Base-by-base conservation (phyloP, 2,329 filamentous ascomycete species). In the Colletotrichum sp. region DNA sequence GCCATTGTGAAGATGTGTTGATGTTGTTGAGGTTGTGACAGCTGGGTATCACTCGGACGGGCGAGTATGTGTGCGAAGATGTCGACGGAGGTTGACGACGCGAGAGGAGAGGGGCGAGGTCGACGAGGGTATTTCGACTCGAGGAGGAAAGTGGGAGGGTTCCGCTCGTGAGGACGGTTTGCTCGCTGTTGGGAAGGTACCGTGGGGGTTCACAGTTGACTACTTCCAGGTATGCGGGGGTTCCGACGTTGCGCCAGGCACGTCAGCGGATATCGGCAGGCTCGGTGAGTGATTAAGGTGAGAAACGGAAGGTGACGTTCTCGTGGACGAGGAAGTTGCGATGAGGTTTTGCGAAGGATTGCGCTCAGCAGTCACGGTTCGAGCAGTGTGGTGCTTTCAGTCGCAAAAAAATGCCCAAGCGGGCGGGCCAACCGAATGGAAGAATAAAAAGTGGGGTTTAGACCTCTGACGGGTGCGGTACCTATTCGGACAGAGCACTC, bases 181-280 rank as follows among this genome's bases (percentile, higher is more conserved):
- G 59, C 64, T 76, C 73, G 64, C 64, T 63, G 77, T 72, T 76
- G 78, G 75, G 70, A 72, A 77, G 77, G 72, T 78, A 78, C 77
- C 76, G 69, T 79, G 78, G 75, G 82, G 78, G 82, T 78, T 81
- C 27, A 79, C 72, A 52, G 44, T 5, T 63, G 30, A 13, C 82
- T 81, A 80, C 79, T 82, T 79, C 75, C 69, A 63, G 52, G 32
- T 25, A 61, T 68, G 59, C 32, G 55, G 64, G 69, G 69, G 49
- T 59, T 72, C 71, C 78, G 80, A 84, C 81, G 82, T 84, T 86
- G 85, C 85, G 78, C 85, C 85, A 85, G 85, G 85, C 84, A 86
- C 85, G 70, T 76, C 71, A 73, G 64, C 71, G 80, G 80, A 71
- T 76, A 73, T 78, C 55, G 67, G 62, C 36, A 55, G 61, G 64